Percentiles rank a stretch among this genome's conserved stretches.
phyloP scores from a whole-genome alignment of 495 filamentous ascomycete genomes.

The Aspergillus conjunctus region DNA sequence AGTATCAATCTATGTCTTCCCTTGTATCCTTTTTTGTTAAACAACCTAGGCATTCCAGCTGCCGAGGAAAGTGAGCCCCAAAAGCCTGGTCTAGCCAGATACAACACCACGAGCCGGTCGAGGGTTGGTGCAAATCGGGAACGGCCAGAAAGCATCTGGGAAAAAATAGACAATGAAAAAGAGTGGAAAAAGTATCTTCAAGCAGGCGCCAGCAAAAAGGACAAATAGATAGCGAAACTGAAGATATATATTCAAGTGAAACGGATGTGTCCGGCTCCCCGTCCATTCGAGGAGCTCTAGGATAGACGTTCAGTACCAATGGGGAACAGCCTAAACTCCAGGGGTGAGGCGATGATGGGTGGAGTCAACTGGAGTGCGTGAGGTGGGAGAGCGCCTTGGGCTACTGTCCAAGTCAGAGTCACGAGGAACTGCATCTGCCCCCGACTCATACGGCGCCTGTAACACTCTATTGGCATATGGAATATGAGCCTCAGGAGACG shows the following conservation, averaged over 20 bases:
- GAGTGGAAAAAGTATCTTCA: background rate
- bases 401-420: slow-evolving; percentile 24
- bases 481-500: slow-evolving; percentile 1
- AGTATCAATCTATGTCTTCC: slow-evolving; percentile 11
- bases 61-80: background rate
- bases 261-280: no score
- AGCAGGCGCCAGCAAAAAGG: no score
- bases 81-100: slow-evolving; percentile 1
- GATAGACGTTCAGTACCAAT: no score
- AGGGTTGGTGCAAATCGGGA: background rate
- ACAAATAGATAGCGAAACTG: no score
- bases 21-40: background rate
- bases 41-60: slow-evolving; percentile 18
- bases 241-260: no score
- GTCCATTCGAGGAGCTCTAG: no score
- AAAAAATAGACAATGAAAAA: background rate
- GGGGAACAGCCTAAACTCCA: background rate
- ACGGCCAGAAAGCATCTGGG: background rate
- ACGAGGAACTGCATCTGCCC: slow-evolving; percentile 10
- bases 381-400: slow-evolving; percentile 16
- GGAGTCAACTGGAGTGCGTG: background rate
- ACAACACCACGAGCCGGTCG: slow-evolving; percentile 11
- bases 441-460: slow-evolving; percentile 14
- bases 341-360: background rate
- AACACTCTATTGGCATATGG: slow-evolving; percentile 5